Evolutionary conservation across 192 early-diverging fungal species (phyloP), one percentile per base, ranked within the genome.

Genomic region (Pilaira anomala): DNA sequence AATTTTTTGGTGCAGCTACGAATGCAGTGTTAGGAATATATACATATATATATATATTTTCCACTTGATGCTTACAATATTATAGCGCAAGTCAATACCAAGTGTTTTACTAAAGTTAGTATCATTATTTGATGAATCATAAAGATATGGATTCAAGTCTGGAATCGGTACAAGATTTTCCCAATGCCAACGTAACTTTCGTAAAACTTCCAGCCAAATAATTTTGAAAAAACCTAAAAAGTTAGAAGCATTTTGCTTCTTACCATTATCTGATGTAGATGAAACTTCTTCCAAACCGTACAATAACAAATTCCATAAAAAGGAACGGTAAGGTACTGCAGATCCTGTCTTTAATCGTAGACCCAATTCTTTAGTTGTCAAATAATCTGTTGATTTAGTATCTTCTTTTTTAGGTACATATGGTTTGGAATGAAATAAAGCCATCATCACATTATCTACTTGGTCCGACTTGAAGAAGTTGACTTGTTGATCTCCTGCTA

Each of bases 211-310:
- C 0, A 80, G 70, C 88, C 88, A 90, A 26, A 90, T 63, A 5
- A 90, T 79, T 49, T 85, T 84, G 48, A 90, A 68, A 54, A 87
- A 87, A 2, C 84, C 84, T 65, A 88, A 83, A 16, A 82, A 19
- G 9, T 52, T 46, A 41, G 54, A 74, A 7, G 83, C 40, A 8
- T 58, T 58, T 12, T 58, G 48, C 7, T 56, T 68, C 9, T 39
- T 30, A 9, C 63, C 29, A 19, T 73, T 46, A 60, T 30, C 30
- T 39, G 42, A 40, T 11, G 58, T 46, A 26, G 51, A 63, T 9
- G 80, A 82, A 2, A 82, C 53, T 6, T 67, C 62, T 45, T 80
- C 72, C 19, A 83, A 41, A 7, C 76, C 60, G 30, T 77, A 75
- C 26, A 78, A 68, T 18, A 80, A 39, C 51, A 82, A 64, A 16